Evolutionary conservation across 2,329 filamentous ascomycete genomes (phyloP), one percentile per base, ranked within the genome.

Genomic region (Bipolaris sorokiniana): DNA sequence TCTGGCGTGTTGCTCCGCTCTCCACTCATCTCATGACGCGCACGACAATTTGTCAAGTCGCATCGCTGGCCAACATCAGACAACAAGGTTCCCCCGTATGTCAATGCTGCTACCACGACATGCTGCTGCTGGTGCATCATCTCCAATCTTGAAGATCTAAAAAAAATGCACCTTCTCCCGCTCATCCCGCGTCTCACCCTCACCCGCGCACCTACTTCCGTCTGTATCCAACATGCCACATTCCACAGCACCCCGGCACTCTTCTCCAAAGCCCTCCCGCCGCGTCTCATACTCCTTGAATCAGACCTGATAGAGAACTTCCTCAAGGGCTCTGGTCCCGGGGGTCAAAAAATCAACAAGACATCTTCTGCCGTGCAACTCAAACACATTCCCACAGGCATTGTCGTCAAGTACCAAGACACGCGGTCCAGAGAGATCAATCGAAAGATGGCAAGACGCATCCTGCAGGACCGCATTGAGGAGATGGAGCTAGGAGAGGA

Each of bases 321-420:
- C 78, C 83, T 99, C 59, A 96, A 95, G 75, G 95, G 95, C 68
- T 90, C 87, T 66, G 95, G 95, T 1, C 94, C 95, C 0, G 95
- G 95, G 22, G 95, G 95, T 0, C 95, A 99, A 75, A 97, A 97
- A 76, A 98, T 98, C 79, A 99, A 99, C 79, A 99, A 99, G 86
- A 99, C 95, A 23, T 92, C 88, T 64, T 97, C 91, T 0, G 94
- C 94, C 36, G 94, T 97, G 2, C 95, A 99, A 75, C 83, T 99
- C 34, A 95, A 89, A 66, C 95, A 99, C 76, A 79, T 90, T 15
- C 92, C 94, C 5, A 96, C 93, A 0, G 94, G 94, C 59, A 87
- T 97, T 51, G 93, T 98, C 13, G 86, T 99, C 62, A 99, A 99
- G 79, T 94, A 87, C 54, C 95, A 99, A 78, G 92, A 89, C 18